These are phyloP conservation scores for Fusarium acutatum DNA, from an alignment of 2,329 filamentous ascomycete species.

Conservation along the genomic window DNA sequence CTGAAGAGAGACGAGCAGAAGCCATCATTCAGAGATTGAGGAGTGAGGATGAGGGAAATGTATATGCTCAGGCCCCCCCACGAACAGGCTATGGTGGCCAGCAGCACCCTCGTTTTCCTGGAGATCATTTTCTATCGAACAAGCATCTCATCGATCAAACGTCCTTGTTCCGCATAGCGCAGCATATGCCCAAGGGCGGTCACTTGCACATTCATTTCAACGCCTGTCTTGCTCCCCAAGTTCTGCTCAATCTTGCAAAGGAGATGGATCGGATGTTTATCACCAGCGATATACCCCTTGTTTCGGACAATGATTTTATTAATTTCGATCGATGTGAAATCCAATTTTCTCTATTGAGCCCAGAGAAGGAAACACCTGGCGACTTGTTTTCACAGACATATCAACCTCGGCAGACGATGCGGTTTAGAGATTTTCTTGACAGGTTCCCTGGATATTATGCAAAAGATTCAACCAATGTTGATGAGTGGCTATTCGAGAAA, in stretches of 20 bases:
- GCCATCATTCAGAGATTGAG: constrained; percentile 51
- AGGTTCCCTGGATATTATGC: constrained; percentile 44
- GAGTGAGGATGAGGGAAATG: constrained; percentile 44
- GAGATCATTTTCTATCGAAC: constrained; percentile 68
- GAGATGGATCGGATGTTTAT: constrained; percentile 74
- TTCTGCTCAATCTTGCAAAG: constrained; percentile 65
- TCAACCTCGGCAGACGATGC: constrained; percentile 54
- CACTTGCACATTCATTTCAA: constrained; percentile 83
- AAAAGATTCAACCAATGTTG: constrained; percentile 40
- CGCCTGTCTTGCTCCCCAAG: constrained; percentile 69
- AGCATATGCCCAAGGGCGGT: constrained; percentile 72
- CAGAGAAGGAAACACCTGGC: constrained; percentile 47
- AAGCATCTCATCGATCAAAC: constrained; percentile 63
- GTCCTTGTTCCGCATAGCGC: constrained; percentile 64
- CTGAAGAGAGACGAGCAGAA: constrained; percentile 50
- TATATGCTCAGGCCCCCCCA: constrained; percentile 48
- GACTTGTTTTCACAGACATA: constrained; percentile 63
- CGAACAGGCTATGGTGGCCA: constrained; percentile 54
- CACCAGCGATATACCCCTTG: constrained; percentile 63
- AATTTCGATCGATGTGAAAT: constrained; percentile 66
- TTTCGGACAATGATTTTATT: constrained; percentile 47
- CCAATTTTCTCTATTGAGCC: constrained; percentile 64
- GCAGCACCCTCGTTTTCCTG: constrained; percentile 54
- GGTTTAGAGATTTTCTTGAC: constrained; percentile 51
- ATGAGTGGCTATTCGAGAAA: constrained; percentile 68